Base-by-base conservation (phyloP, 2,329 filamentous ascomycete genomes). In the Stagonosporopsis tanaceti region DNA sequence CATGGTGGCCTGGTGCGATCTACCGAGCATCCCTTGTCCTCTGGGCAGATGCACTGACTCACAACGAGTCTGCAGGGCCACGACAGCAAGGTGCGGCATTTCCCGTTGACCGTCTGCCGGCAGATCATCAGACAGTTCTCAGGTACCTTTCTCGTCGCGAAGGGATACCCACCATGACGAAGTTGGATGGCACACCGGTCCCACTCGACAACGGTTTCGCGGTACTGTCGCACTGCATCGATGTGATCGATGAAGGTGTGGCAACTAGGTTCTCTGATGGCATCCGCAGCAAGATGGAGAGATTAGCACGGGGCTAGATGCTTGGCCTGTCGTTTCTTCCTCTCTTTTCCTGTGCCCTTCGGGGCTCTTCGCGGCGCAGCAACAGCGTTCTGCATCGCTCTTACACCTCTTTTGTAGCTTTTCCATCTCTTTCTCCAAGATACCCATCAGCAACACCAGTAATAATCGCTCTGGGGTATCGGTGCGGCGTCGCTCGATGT, bases 1-100 rank as follows among this genome's bases (percentile, higher is more conserved):
- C 82, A 35, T 92, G 89, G 89, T 91, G 88, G 88, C 79, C 86
- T n/a, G 84, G 82, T 1, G 88, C 87, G 3, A 78, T 91, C 38
- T 91, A 91, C 70, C 85, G 89, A n/a, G 87, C 83, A 38, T 60
- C 70, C 28, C 67, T 75, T 28, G 66, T 75, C 15, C 56, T 75
- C 9, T 74, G 72, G 73, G 70, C 83, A 2, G 85, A 89, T 63
- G 85, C 85, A 63, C 74, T 89, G 53, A 79, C 78, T 6, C 80
- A 81, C 55, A 79, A 83, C 57, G 82, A 86, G 51, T 65, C 73
- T 17, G 69, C 69, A 35, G 69, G 76, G 20, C 72, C 74, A 17
- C 72, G 71, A 25, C 66, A 68, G 57, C 73, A 71, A 62, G 66
- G 77, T 57, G 71, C 76, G n/a, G 75, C 76, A 11, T 83, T 85